Conservation (phyloP, 139 green algal genomes). For the Tetradesmus obliquus region DNA sequence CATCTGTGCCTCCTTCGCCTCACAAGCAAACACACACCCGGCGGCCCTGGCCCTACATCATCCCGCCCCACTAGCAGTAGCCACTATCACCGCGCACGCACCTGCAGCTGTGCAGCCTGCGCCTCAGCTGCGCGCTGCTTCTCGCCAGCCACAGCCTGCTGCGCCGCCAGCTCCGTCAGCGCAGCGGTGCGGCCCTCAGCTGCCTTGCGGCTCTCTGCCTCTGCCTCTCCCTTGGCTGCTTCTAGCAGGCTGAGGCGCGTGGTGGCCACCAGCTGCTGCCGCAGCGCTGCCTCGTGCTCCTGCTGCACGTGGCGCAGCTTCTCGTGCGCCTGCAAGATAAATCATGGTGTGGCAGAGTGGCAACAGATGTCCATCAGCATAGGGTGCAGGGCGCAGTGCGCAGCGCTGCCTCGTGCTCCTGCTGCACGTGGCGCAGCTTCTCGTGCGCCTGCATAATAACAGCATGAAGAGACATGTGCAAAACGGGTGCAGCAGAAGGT, state of each 20-base stretch:
- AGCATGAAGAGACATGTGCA: too few relatives aligned
- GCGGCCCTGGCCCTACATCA: too few relatives aligned
- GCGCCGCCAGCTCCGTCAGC: not conserved
- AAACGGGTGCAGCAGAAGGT: too few relatives aligned
- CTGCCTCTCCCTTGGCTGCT: not conserved
- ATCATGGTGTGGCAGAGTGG: too few relatives aligned
- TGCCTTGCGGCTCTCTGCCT: not conserved
- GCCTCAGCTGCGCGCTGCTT: conserved; percentile 22
- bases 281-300: not conserved
- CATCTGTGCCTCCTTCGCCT: too few relatives aligned
- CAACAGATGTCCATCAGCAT: too few relatives aligned
- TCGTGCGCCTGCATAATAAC: not conserved
- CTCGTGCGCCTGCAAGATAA: not conserved
- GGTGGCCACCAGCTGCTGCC: conserved; percentile 5
- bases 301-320: not conserved
- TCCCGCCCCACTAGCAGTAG: too few relatives aligned
- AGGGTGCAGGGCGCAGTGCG: too few relatives aligned
- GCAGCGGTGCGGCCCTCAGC: conserved; percentile 10
- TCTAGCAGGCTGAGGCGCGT: not conserved
- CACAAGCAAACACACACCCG: too few relatives aligned
- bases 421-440: not conserved
- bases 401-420: not conserved
- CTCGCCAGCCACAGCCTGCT: conserved; percentile 19
- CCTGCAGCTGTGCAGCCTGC: not conserved
- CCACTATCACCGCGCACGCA: not conserved